These are phyloP conservation scores for Penicillium verrucosum DNA, from an alignment of 2,329 filamentous ascomycete genomes.

Conservation along the genomic window DNA sequence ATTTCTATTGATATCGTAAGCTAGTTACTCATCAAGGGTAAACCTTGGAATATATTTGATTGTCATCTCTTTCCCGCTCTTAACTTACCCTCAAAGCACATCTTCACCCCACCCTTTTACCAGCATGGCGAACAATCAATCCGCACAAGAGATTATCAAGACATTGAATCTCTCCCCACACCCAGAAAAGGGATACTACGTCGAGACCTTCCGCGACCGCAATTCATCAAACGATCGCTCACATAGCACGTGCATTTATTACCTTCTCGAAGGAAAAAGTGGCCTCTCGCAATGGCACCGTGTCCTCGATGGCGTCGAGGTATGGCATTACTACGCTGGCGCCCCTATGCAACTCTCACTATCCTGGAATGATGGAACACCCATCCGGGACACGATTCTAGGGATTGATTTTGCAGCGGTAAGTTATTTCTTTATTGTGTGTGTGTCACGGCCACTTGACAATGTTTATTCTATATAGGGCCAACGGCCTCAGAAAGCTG, in stretches of 20 bases:
- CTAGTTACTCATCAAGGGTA: not conserved
- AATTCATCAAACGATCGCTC: slow-evolving; percentile 37
- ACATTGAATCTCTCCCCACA: slow-evolving; percentile 45
- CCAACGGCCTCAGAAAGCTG: slow-evolving; percentile 46
- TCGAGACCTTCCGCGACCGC: slow-evolving; percentile 48
- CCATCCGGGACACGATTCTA: slow-evolving; percentile 31
- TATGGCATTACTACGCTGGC: slow-evolving; percentile 56
- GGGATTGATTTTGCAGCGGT: slow-evolving; percentile 44
- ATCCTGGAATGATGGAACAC: slow-evolving; percentile 44
- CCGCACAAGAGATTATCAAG: slow-evolving; percentile 46
- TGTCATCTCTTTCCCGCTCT: not conserved
- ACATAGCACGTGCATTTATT: slow-evolving; percentile 52
- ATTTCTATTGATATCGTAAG: not conserved
- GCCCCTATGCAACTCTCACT: slow-evolving; percentile 49
- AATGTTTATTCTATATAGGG: slow-evolving; percentile 13
- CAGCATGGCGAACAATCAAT: not conserved
- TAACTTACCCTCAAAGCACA: not conserved
- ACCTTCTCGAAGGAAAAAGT: slow-evolving; percentile 47
- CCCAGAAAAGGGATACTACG: slow-evolving; percentile 50
- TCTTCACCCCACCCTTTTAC: not conserved
- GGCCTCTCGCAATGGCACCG: slow-evolving; percentile 52
- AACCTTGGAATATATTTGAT: not conserved
- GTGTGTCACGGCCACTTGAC: not conserved
- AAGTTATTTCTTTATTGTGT: not conserved
- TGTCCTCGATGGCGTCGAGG: slow-evolving; percentile 46